Conservation (phyloP, 139 green algal species). For the Edaphochlamys debaryana region DNA sequence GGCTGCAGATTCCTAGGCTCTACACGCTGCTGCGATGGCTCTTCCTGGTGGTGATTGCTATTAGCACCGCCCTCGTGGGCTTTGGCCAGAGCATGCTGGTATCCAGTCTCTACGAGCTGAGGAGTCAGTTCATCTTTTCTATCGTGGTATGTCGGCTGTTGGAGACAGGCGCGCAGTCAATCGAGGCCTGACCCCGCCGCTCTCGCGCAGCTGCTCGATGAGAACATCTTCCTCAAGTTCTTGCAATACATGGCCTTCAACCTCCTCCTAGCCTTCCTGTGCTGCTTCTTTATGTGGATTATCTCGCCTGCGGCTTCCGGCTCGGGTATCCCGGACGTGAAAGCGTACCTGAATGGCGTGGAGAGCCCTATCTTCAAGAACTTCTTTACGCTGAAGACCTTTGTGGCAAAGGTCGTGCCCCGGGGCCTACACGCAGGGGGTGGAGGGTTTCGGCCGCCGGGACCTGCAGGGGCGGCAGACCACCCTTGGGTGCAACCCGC, state of each 20-base stretch:
- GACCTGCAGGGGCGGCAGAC: no score
- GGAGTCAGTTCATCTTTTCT: slow-evolving; percentile 45
- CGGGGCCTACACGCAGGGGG: no score
- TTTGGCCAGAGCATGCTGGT: slow-evolving; percentile 69
- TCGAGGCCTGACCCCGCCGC: no score
- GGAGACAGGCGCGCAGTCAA: no score
- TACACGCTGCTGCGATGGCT: slow-evolving; percentile 56
- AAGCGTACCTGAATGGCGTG: slow-evolving; percentile 69
- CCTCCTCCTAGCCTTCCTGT: slow-evolving; percentile 52
- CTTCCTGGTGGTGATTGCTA: slow-evolving; percentile 56
- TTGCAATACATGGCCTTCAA: slow-evolving; percentile 64
- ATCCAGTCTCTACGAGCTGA: slow-evolving; percentile 58
- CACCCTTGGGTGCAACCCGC: no score
- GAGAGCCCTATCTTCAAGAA: slow-evolving; percentile 61
- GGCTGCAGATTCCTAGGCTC: slow-evolving; percentile 37
- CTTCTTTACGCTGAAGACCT: slow-evolving; percentile 71
- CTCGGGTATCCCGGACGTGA: slow-evolving; percentile 72
- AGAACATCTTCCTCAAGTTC: slow-evolving; percentile 50
- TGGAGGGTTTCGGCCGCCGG: no score
- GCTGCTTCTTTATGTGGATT: slow-evolving; percentile 56
- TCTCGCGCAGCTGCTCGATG: slow-evolving; percentile 48
- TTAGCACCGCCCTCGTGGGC: slow-evolving; percentile 60
- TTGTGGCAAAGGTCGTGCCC: slow-evolving; percentile 61
- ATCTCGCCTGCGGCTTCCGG: slow-evolving; percentile 66
- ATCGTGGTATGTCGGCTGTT: slow-evolving; percentile 50